Evolutionary conservation across 23 red algal genomes (phyloP).

Genomic region (Gracilaria gracilis): DNA sequence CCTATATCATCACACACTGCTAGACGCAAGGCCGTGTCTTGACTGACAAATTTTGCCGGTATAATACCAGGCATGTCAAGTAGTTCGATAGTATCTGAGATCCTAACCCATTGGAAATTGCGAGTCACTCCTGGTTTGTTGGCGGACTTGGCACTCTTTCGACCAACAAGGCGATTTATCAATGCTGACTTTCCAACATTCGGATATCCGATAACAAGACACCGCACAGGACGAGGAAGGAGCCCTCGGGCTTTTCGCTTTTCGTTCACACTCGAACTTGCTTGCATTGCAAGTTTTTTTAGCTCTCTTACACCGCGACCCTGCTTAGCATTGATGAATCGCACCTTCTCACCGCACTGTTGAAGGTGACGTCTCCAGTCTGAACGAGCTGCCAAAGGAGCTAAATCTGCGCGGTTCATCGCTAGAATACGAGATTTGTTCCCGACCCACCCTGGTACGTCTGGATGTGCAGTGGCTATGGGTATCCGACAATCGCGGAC

Average conservation of each 20-base stretch:
- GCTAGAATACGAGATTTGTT: slow-evolving; percentile 81
- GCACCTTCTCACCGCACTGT: slow-evolving; percentile 39
- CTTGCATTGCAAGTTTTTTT: slow-evolving; percentile 65
- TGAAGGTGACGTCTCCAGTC: slow-evolving; percentile 71
- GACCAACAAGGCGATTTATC: slow-evolving; percentile 92
- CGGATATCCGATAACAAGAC: slow-evolving; percentile 93
- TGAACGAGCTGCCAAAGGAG: slow-evolving; percentile 60
- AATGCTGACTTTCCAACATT: slow-evolving; percentile 99
- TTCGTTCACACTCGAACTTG: slow-evolving; percentile 79
- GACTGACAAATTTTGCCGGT: slow-evolving; percentile 85
- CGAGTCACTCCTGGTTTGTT: slow-evolving; percentile 96
- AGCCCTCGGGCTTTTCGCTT: slow-evolving; percentile 81
- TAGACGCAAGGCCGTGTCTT: slow-evolving; percentile 77
- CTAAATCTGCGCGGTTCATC: slow-evolving; percentile 95
- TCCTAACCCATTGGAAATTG: slow-evolving; percentile 89
- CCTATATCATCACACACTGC: slow-evolving; percentile 99
- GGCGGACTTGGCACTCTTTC: slow-evolving; percentile 82
- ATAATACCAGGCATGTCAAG: slow-evolving; percentile 98
- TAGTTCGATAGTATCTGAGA: slow-evolving; percentile 87
- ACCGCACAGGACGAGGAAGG: slow-evolving; percentile 80
- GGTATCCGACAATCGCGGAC: slow-evolving; percentile 93
- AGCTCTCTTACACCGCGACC: slow-evolving; percentile 84
- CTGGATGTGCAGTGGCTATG: slow-evolving; percentile 77
- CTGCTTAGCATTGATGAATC: slow-evolving; percentile 79
- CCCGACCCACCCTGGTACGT: slow-evolving; percentile 73